phyloP scores from a whole-genome alignment of 2,329 filamentous ascomycete genomes.

The Ceratocystis cacaofunesta region DNA sequence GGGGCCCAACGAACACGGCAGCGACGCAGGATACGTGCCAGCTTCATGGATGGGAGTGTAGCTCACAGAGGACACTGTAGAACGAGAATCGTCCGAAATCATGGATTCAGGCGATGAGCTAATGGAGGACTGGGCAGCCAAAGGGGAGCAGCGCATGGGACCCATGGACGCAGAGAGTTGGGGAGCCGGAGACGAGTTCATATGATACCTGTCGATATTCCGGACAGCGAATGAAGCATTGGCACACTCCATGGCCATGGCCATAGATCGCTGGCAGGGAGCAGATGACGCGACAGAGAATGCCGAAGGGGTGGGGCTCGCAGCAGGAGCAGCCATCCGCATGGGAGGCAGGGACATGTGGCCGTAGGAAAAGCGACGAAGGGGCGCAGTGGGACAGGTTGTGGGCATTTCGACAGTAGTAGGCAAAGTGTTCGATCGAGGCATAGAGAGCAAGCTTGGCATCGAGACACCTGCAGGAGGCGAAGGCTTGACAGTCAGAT shows the following conservation, averaged over 20 bases:
- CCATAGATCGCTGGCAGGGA: conserved; percentile 28
- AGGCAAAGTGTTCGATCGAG: not conserved
- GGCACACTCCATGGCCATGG: conserved; percentile 43
- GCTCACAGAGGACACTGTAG: conserved; percentile 50
- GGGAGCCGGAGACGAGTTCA: conserved; percentile 34
- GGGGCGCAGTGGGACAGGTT: conserved; percentile 21
- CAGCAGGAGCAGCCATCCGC: conserved; percentile 39
- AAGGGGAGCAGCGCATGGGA: conserved; percentile 42
- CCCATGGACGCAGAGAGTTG: conserved; percentile 32
- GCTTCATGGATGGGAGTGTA: conserved; percentile 37
- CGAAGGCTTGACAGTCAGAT: conserved; percentile 21
- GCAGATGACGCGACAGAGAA: conserved; percentile 39
- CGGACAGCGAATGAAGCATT: conserved; percentile 24
- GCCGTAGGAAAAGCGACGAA: conserved; percentile 27
- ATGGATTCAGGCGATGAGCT: conserved; percentile 53
- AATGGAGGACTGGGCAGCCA: conserved; percentile 47
- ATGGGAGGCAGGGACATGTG: conserved; percentile 29
- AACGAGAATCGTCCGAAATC: conserved; percentile 46
- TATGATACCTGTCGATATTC: conserved; percentile 34
- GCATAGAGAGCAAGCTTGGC: not conserved
- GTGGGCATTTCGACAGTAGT: conserved; percentile 4
- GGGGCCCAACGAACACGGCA: not conserved
- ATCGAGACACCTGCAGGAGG: not conserved
- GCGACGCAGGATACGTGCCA: conserved; percentile 41
- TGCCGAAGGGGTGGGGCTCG: conserved; percentile 41